Base-by-base conservation (phyloP, 768 basidiomycete genomes). In the Crassisporium funariophilum region DNA sequence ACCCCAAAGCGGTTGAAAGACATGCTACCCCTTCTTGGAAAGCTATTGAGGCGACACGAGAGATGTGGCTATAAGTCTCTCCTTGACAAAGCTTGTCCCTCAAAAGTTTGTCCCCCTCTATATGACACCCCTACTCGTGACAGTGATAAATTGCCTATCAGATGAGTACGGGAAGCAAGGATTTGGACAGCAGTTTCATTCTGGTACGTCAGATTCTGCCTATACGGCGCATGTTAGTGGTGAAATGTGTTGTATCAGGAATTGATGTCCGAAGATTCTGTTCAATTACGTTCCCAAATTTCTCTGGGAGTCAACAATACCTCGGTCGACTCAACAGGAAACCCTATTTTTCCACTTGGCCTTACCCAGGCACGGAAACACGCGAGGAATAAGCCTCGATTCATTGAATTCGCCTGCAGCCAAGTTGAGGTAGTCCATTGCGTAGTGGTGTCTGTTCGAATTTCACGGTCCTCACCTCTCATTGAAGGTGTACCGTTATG, bases 1-100 rank as follows among this genome's bases (percentile, higher is more conserved):
- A 93, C 91, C 9, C 92, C 92, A 0, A 82, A 82, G 59, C 71
- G 91, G 24, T 56, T 95, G 45, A 86, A 79, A 57, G 68, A 72
- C 0, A 64, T 75, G 5, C 58, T 92, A 1, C 60, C 63, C 2
- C 52, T 84, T 1, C 57, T 88, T 3, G 82, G 86, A 49, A 78
- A 78, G 47, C 58, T 92, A 63, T 66, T 90, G 8, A 76, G 78
- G 72, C 75, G 80, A 24, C 88, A 93, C 55, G 64, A 72, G 0
- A 85, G 81, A 55, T 90, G 87, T 54, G 76, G 77, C 11, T 92
- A 91, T 57, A 77, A 79, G 46, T 72, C 76, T n/a, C 57, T 92
- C 23, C 67, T 83, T 21, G 76, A 86, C 48, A 64, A 74, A 20
- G 62, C 74, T n/a, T 95, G 93, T 58, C 85, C 88, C 3, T 86